These are phyloP conservation scores for Russula compacta DNA, from an alignment of 768 basidiomycete species.

Conservation along the genomic window DNA sequence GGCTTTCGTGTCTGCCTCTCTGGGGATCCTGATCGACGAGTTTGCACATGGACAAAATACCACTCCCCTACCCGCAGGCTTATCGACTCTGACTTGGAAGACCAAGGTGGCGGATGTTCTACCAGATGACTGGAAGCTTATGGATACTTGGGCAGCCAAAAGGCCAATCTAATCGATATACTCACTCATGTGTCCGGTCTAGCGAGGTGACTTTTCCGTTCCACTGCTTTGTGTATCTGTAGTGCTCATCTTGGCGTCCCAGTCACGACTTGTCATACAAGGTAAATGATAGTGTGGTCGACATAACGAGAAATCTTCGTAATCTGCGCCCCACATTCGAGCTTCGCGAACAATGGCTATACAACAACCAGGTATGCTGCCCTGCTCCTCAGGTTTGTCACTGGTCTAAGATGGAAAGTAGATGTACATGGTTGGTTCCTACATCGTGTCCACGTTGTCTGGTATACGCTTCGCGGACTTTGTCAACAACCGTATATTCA, in stretches of 20 bases:
- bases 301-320: conserved; percentile 22
- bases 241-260: neutral
- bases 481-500: conserved; percentile 34
- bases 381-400: neutral
- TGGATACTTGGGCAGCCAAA: conserved; percentile 33
- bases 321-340: conserved; percentile 30
- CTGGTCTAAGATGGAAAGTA: conserved; percentile 12
- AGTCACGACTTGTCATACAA: conserved; percentile 11
- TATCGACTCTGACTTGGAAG: conserved; percentile 30
- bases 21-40: conserved; percentile 37
- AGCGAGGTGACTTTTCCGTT: conserved; percentile 23
- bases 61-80: conserved; percentile 27
- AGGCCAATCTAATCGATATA: conserved; percentile 31
- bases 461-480: conserved; percentile 31
- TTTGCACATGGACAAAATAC: conserved; percentile 29
- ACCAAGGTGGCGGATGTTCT: conserved; percentile 31
- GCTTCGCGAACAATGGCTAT: conserved; percentile 32
- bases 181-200: conserved; percentile 36
- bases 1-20: conserved; percentile 31
- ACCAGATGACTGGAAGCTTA: conserved; percentile 32
- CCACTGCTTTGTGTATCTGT: neutral
- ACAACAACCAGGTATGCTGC: conserved; percentile 31
- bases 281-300: neutral
- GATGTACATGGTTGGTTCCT: conserved; percentile 32
- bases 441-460: conserved; percentile 30